Base-by-base conservation (phyloP, 768 basidiomycete species). In the Suillus decipiens region DNA sequence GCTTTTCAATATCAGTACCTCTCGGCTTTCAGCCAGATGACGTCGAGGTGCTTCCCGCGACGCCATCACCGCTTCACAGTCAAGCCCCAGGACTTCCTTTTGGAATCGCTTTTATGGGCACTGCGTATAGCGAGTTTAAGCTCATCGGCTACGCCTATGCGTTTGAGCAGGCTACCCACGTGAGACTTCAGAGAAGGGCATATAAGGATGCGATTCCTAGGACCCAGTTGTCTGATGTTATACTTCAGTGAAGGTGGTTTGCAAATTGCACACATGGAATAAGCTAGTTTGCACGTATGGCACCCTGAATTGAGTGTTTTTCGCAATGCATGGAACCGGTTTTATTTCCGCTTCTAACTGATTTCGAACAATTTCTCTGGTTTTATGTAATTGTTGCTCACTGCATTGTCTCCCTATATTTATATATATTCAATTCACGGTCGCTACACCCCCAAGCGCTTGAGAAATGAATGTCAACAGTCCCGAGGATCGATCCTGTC, bases 231-330 rank as follows among this genome's bases (percentile, higher is more conserved):
- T 22, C n/a, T 22, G 45, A 47, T 47, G 45, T 78, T 9, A 42
- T 77, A 5, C 37, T 53, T 1, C 42, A 39, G 45, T 66, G 59
- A 66, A 54, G 62, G 10, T 22, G n/a, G 45, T 45, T 22, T 19
- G 17, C 17, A 0, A 41, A 72, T 77, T 59, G 73, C 7, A 15
- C 17, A 31, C 31, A 33, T 17, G 17, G 17, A 22, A 33, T 31
- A 51, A 51, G 10, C 28, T 6, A 48, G 12, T 28, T 28, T 50
- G 24, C 48, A 48, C 24, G 7, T 28, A 50, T 50, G 48, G 31
- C 11, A 50, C 15, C 15, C 8, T 50, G 8, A 31, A 41, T 41
- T 5, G 15, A 37, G 10, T 36, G 10, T 36, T 36, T 36, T 36
- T 36, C 34, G 36, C 36, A 37, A 37, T 37, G 36, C 36, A 37